Conservation (phyloP, 148 eudicot species). For the Silene latifolia region DNA sequence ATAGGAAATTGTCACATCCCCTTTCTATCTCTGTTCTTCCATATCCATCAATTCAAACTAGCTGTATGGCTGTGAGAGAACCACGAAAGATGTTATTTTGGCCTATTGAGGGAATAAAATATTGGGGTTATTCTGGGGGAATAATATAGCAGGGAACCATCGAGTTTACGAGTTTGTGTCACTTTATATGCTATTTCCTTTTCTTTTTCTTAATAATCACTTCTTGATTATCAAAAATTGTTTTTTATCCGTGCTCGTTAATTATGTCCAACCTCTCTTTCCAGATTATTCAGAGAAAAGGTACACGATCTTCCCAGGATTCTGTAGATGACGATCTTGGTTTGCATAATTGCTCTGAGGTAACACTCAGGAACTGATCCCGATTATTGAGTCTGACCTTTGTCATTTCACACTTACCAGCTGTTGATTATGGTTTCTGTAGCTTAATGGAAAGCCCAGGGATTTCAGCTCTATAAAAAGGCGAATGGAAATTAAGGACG, state of each 20-base stretch:
- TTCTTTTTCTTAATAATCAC: neutral
- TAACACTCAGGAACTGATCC: constrained; percentile 14
- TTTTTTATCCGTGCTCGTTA: neutral
- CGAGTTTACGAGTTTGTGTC: neutral
- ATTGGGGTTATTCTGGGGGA: neutral
- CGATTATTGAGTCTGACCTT: neutral
- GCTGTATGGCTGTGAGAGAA: neutral
- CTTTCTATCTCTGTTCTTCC: neutral
- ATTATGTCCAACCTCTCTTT: constrained; percentile 18
- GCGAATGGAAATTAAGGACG: constrained; percentile 79
- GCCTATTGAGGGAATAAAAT: neutral
- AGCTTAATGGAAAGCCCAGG: constrained; percentile 71
- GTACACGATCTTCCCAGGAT: constrained; percentile 50
- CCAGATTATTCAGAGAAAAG: constrained; percentile 67
- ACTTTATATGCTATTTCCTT: neutral
- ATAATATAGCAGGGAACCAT: neutral
- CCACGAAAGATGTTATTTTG: neutral
- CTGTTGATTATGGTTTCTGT: constrained; percentile 3
- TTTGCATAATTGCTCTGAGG: constrained; percentile 67
- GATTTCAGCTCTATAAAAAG: constrained; percentile 71
- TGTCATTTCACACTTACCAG: neutral
- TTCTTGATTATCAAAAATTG: neutral
- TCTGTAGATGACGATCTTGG: constrained; percentile 72
- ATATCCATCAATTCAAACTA: neutral
- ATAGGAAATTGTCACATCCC: constrained; percentile 1